These are phyloP conservation scores for Coccomyxa subellipsoidea DNA, from an alignment of 163 green algal genomes.

Conservation along the genomic window DNA sequence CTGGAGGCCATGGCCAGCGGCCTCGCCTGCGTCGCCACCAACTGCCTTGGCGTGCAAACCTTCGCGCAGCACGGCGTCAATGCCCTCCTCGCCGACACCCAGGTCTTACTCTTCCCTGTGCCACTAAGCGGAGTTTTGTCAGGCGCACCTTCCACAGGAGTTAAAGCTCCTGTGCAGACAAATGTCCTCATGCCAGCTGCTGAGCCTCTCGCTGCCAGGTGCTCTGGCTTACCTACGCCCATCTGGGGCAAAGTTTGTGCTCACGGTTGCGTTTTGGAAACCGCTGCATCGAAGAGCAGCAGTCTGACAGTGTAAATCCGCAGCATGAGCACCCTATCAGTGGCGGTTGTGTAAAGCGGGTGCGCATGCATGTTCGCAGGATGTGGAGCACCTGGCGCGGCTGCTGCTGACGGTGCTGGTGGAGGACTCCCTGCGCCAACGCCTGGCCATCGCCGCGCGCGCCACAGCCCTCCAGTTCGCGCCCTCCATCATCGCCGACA, in stretches of 20 bases:
- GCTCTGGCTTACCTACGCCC: too few relatives aligned
- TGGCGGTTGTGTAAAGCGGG: background rate
- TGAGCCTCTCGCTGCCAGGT: too few relatives aligned
- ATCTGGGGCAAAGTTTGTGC: too few relatives aligned
- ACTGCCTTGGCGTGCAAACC: slow-evolving; percentile 52
- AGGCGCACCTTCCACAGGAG: too few relatives aligned
- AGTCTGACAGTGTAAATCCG: too few relatives aligned
- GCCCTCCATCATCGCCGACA: slow-evolving; percentile 32
- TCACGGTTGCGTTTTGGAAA: too few relatives aligned
- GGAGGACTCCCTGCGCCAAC: slow-evolving; percentile 25
- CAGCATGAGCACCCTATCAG: too few relatives aligned
- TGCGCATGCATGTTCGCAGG: slow-evolving; percentile 12
- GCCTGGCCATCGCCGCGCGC: slow-evolving; percentile 32
- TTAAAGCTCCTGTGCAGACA: too few relatives aligned
- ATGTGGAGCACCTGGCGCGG: slow-evolving; percentile 32
- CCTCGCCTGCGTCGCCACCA: slow-evolving; percentile 54
- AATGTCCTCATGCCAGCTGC: too few relatives aligned
- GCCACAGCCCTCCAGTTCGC: slow-evolving; percentile 45
- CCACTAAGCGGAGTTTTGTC: too few relatives aligned
- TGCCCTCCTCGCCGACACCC: slow-evolving; percentile 44
- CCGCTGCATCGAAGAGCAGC: too few relatives aligned
- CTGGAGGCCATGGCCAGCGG: slow-evolving; percentile 68
- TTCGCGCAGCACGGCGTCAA: slow-evolving; percentile 56
- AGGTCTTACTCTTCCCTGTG: too few relatives aligned
- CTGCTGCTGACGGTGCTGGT: slow-evolving; percentile 45